Evolutionary conservation across 176 grass and related monocot species (phyloP), one percentile per base, ranked within the genome.

Genomic region (Triticum dicoccoides): DNA sequence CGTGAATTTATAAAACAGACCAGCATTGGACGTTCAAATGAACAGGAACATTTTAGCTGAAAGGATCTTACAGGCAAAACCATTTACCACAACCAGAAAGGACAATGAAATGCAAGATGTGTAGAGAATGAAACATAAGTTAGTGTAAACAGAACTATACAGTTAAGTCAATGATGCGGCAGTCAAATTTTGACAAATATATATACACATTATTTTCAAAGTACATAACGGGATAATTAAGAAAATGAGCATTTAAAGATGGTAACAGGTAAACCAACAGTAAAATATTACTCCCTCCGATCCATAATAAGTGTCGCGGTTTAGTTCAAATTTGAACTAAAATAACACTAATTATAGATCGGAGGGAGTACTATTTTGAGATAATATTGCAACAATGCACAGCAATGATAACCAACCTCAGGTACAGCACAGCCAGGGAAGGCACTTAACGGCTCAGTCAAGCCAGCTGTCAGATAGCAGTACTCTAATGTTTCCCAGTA

Each of bases 401-500:
- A 81, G 6, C 25, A 59, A 58, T 65, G 30, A 77, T 61, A 14
- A 65, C 77, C 80, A 77, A 98, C 96, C 96, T 98, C 96, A 66
- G 77, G 91, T 83, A 92, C 96, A 91, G 88, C 87, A 89, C 86
- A 96, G 73, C 93, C 96, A 79, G 96, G 96, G 77, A 98, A 98
- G 70, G 96, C 90, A 85, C 84, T 93, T 61, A 83, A 91, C 4
- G 82, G 90, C 25, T 92, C 91, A 86, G 84, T 76, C 81, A 87
- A 76, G 66, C 86, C 83, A 79, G 89, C 87, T 70, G 89, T 85
- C 39, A 87, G 84, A 92, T 92, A 96, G 73, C 93, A 98, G 85
- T 92, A 98, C 67, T 98, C 96, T 64, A 98, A 84, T 70, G 91
- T 98, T 93, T 96, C 91, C 96, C 96, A 98, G 81, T 98, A 98